Evolutionary conservation across 2,329 filamentous ascomycete species (phyloP), one percentile per base, ranked within the genome.

Genomic region (Cyanodermella asteris): DNA sequence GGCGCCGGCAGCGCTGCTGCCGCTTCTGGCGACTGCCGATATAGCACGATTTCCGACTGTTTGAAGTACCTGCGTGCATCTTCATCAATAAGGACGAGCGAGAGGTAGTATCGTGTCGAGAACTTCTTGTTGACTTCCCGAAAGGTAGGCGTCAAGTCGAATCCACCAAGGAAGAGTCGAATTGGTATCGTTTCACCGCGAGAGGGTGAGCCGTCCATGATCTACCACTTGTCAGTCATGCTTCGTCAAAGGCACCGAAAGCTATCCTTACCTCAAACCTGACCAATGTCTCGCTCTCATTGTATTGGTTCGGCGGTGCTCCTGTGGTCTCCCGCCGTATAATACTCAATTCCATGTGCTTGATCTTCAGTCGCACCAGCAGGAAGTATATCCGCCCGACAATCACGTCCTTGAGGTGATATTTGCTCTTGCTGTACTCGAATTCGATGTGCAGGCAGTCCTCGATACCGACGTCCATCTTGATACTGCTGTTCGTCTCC

Each of bases 121-220:
- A 91, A 97, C 55, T 97, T 97, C 63, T 97, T 97, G 65, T 97
- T 97, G 38, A 97, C 90, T 48, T 97, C 87, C 33, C 87, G 76
- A 65, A 97, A 97, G 8, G 87, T 97, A 10, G 87, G 87, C 4
- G 87, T 97, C 34, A 97, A 55, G 50, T 97, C 90, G 47, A 97
- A 97, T 26, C 87, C 87, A 32, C 87, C 87, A 7, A 97, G 67
- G 66, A 97, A 97, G 28, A 97, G 61, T 39, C 87, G 67, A 43
- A 97, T 97, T 13, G 87, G 87, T 33, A 97, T 97, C 2, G 87
- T 94, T 51, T 78, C 72, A 64, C 77, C 81, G 57, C 87, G 65
- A 26, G 82, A 93, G 17, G 87, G 87, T n/a, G 84, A 94, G 31
- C 87, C 87, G 47, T 97, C 87, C 87, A 97, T 97, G 45, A 97